Percentiles rank a stretch among this genome's conserved stretches.
These are phyloP conservation scores for Neonectria ditissima DNA, from an alignment of 2,329 filamentous ascomycete species.

Conservation along the genomic window DNA sequence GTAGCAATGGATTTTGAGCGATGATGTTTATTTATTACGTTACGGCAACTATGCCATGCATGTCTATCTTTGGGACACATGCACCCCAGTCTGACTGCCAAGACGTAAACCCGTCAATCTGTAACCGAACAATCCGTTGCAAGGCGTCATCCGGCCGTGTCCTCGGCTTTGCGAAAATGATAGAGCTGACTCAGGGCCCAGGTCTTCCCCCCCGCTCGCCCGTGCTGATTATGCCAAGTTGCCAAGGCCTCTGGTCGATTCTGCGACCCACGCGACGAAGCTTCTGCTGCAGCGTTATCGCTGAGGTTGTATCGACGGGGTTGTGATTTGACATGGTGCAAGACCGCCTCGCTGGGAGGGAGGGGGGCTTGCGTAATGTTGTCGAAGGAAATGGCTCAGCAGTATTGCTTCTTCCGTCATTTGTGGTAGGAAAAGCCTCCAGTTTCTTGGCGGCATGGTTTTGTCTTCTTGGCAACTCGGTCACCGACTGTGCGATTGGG, in stretches of 20 bases:
- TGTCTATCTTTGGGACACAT: background rate
- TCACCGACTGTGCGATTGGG: background rate
- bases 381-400: background rate
- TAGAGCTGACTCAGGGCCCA: background rate
- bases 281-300: conserved; percentile 1
- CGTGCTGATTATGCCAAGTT: background rate
- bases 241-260: conserved; percentile 2
- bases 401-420: background rate
- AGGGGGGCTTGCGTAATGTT: background rate
- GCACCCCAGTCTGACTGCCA: background rate
- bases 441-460: conserved; percentile 3
- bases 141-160: background rate
- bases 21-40: background rate
- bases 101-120: background rate
- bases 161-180: background rate
- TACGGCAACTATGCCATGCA: background rate
- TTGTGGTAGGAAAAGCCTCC: background rate
- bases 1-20: background rate
- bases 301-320: background rate
- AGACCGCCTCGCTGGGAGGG: background rate
- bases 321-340: background rate
- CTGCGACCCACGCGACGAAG: background rate
- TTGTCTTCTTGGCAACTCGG: background rate
- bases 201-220: background rate
- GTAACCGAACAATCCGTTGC: background rate